phyloP scores from a whole-genome alignment of 768 basidiomycete genomes.

The Rhodocollybia butyracea region DNA sequence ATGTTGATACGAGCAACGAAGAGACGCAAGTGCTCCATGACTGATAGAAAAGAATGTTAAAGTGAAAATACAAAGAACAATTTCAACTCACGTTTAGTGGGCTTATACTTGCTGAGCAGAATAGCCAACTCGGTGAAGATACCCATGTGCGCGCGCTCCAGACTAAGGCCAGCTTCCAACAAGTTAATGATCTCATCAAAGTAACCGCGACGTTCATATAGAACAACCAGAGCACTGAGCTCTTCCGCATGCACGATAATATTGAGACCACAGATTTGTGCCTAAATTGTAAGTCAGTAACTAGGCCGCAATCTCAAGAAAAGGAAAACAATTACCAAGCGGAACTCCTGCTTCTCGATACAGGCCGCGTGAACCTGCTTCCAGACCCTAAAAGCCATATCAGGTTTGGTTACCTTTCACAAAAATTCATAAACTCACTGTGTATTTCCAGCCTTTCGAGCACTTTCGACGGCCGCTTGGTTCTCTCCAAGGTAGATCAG shows the following conservation, averaged over 20 bases:
- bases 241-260: slow-evolving; percentile 95
- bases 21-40: slow-evolving; percentile 98
- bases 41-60: slow-evolving; percentile 33
- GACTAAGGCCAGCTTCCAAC: slow-evolving; percentile 91
- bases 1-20: slow-evolving; percentile 97
- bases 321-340: slow-evolving; percentile 46
- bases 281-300: slow-evolving; percentile 37
- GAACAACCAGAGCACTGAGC: slow-evolving; percentile 64
- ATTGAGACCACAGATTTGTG: slow-evolving; percentile 98
- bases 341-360: slow-evolving; percentile 96
- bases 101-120: slow-evolving; percentile 92
- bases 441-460: slow-evolving; percentile 98
- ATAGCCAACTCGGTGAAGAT: slow-evolving; percentile 95
- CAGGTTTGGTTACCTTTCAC: no score
- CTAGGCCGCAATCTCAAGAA: not conserved
- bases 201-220: slow-evolving; percentile 89
- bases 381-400: slow-evolving; percentile 92
- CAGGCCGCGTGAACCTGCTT: slow-evolving; percentile 99
- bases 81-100: slow-evolving; percentile 71
- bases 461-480: slow-evolving; percentile 97
- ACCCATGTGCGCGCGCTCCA: slow-evolving; percentile 98
- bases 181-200: slow-evolving; percentile 92
- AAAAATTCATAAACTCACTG: slow-evolving; percentile 54
- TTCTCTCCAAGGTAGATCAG: slow-evolving; percentile 98
- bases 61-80: not conserved